phyloP scores from a whole-genome alignment of 2,329 filamentous ascomycete genomes.

The Epichloe sylvatica region DNA sequence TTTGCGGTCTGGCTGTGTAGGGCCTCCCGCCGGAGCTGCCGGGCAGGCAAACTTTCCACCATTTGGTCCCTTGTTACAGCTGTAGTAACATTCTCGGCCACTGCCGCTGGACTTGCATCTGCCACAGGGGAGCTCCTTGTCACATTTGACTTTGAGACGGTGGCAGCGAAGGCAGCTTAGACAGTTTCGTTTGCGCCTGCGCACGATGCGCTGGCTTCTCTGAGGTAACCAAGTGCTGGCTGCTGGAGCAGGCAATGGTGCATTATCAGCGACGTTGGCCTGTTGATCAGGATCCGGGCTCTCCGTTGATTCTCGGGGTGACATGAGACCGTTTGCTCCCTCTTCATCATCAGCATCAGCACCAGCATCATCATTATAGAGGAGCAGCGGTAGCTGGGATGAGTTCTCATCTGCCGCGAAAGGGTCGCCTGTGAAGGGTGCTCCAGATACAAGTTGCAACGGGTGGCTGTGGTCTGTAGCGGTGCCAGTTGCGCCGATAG shows the following conservation, averaged over 20 bases:
- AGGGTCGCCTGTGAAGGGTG: too few relatives aligned
- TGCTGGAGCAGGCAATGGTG: constrained; percentile 1
- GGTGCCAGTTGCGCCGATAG: too few relatives aligned
- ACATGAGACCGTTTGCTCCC: constrained; percentile 15
- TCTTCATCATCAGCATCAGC: neutral
- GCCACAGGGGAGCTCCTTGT: constrained; percentile 23
- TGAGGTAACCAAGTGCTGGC: neutral
- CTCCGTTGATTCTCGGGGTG: constrained; percentile 16
- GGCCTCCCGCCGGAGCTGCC: constrained; percentile 13
- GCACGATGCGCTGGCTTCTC: constrained; percentile 14
- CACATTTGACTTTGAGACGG: constrained; percentile 24
- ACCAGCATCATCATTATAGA: too few relatives aligned
- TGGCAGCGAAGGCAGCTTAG: constrained; percentile 23
- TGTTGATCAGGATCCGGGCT: constrained; percentile 13
- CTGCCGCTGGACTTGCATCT: constrained; percentile 22
- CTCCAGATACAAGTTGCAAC: too few relatives aligned
- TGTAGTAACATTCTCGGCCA: constrained; percentile 23
- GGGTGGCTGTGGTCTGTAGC: too few relatives aligned
- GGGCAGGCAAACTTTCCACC: constrained; percentile 21
- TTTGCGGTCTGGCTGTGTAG: constrained; percentile 11
- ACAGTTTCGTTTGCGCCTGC: constrained; percentile 23
- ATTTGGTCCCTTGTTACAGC: constrained; percentile 23
- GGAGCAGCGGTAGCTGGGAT: too few relatives aligned
- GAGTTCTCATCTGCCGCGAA: too few relatives aligned
- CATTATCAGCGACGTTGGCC: constrained; percentile 4